Percentiles rank a stretch among this genome's conserved stretches.
phyloP scores from a whole-genome alignment of 2,329 filamentous ascomycete genomes.

The Diaporthe sp. region DNA sequence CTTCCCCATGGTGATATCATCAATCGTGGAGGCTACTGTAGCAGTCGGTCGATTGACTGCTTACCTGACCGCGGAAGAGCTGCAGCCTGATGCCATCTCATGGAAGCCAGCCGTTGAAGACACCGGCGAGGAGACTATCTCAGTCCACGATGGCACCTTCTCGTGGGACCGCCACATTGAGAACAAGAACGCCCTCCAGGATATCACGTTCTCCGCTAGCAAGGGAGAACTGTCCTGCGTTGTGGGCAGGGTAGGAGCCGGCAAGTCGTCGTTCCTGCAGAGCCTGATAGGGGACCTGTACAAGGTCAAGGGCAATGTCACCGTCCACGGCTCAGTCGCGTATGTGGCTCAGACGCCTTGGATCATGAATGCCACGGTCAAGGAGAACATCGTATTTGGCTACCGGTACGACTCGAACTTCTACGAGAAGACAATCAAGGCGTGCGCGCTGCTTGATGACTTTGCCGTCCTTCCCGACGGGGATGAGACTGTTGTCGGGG shows the following conservation, averaged over 20 bases:
- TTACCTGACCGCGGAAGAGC: conserved; percentile 89
- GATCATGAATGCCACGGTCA: conserved; percentile 98
- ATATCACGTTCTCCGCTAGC: conserved; percentile 89
- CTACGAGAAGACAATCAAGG: conserved; percentile 92
- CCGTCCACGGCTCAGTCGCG: conserved; percentile 84
- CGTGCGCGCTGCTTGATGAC: conserved; percentile 91
- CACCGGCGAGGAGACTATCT: conserved; percentile 86
- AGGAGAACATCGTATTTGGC: conserved; percentile 97
- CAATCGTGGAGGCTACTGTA: conserved; percentile 95
- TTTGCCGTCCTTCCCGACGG: conserved; percentile 94
- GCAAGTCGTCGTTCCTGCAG: conserved; percentile 94
- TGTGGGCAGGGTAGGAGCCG: conserved; percentile 92
- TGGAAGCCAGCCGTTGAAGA: conserved; percentile 79
- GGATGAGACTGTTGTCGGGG: conserved; percentile 95
- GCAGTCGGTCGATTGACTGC: conserved; percentile 87
- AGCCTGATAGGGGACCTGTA: conserved; percentile 91
- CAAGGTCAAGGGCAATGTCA: conserved; percentile 87
- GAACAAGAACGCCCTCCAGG: conserved; percentile 75
- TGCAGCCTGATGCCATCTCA: conserved; percentile 86
- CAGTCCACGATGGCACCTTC: conserved; percentile 87
- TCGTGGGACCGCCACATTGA: conserved; percentile 92
- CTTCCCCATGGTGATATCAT: conserved; percentile 97
- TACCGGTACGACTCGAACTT: conserved; percentile 94
- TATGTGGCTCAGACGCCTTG: conserved; percentile 95
- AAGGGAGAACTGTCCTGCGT: conserved; percentile 96